Evolutionary conservation across 305 asterid genomes (phyloP), one percentile per base, ranked within the genome.

Genomic region (Fraxinus latifolia): DNA sequence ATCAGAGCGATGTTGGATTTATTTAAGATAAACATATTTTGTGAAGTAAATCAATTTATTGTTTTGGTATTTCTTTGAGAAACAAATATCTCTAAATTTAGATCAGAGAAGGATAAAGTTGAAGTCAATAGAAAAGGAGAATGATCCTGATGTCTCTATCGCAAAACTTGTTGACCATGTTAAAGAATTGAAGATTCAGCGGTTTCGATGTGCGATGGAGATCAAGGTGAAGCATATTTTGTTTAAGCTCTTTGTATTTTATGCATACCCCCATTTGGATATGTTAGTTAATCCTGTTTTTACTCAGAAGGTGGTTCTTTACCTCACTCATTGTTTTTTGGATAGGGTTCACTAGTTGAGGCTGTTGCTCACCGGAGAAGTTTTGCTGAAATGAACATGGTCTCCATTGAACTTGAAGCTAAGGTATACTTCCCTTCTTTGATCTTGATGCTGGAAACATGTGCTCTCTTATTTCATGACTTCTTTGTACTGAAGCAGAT

Each of bases 341-440:
- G 85, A 77, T 89, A 95, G 99, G 81, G 87, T 86, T 89, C 89
- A 83, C 93, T 96, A 70, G 80, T 81, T 65, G 97, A 93, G 83
- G 97, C 98, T 86, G 94, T 91, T 84, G 93, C 92, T 87, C 80
- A 80, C 73, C 88, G 95, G 36, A 89, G 91, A 92, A 87, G 83
- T 87, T 91, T 80, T 84, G 94, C 97, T 79, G 99, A 92, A 87
- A 80, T 67, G 53, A 87, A 84, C 88, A 85, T 94, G 94, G 83
- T 88, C 84, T 84, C 83, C 80, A 86, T 93, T 87, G 99, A 93
- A 89, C 86, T 90, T 77, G 97, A 91, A 79, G 89, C 92, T 62
- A 93, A 91, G 97, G 99, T 95, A 73, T 73, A 82, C 76, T 87
- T 79, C 80, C 76, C 31, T 39, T 79, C 23, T 79, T 71, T 67